phyloP scores from a whole-genome alignment of 495 filamentous ascomycete species.

The Penicillium cinerascens region DNA sequence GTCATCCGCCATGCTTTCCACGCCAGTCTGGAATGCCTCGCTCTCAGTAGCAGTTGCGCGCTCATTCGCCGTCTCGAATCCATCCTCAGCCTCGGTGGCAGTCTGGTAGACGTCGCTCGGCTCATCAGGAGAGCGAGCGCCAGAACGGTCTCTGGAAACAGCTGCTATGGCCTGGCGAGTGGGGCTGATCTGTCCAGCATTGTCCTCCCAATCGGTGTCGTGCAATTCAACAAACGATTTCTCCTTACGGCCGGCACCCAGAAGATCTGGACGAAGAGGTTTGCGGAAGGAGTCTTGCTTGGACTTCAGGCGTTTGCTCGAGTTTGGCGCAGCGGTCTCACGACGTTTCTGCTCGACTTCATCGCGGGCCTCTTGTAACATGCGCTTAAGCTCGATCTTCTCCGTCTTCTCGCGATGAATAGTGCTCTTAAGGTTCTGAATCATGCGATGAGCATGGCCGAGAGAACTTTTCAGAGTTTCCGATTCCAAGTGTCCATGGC shows the following conservation, averaged over 20 bases:
- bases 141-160: slow-evolving; percentile 11
- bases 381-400: slow-evolving; percentile 90
- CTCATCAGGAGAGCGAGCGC: slow-evolving; percentile 32
- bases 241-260: slow-evolving; percentile 73
- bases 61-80: slow-evolving; percentile 80
- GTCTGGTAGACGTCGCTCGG: slow-evolving; percentile 76
- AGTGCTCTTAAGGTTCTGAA: slow-evolving; percentile 88
- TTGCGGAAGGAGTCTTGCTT: slow-evolving; percentile 75
- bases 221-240: slow-evolving; percentile 71
- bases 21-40: slow-evolving; percentile 89
- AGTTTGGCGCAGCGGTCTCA: slow-evolving; percentile 48
- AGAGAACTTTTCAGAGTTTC: slow-evolving; percentile 93
- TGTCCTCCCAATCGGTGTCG: slow-evolving; percentile 90
- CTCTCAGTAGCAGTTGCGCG: slow-evolving; percentile 73
- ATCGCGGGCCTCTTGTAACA: slow-evolving; percentile 93
- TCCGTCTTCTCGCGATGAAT: slow-evolving; percentile 97
- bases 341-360: slow-evolving; percentile 76
- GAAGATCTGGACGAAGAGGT: slow-evolving; percentile 62
- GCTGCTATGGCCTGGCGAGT: slow-evolving; percentile 26
- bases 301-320: slow-evolving; percentile 65
- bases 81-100: slow-evolving; percentile 78
- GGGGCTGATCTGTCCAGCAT: slow-evolving; percentile 52
- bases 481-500: slow-evolving; percentile 84
- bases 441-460: slow-evolving; percentile 92
- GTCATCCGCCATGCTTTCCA: slow-evolving; percentile 75